Percentiles rank a stretch among this genome's conserved stretches.
Conservation (phyloP, 345 rosid genomes). For the Eucalyptus cladocalyx region DNA sequence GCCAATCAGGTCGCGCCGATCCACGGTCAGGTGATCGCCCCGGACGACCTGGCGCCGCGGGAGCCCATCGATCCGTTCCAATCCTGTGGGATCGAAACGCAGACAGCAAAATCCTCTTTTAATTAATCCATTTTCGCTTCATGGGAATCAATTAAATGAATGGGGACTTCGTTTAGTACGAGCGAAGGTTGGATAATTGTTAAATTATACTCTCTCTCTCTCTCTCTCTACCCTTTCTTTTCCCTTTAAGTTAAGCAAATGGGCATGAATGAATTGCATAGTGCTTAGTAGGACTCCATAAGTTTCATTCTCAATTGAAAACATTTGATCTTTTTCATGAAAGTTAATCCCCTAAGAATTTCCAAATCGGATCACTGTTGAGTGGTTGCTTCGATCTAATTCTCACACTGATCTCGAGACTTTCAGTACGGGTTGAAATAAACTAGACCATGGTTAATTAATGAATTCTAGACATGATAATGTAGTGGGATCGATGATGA, state of each 20-base stretch:
- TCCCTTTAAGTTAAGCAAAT: neutral
- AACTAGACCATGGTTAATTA: neutral
- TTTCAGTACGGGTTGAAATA: accelerated
- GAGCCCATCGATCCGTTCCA: neutral
- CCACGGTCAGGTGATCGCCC: neutral
- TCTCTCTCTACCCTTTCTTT: neutral
- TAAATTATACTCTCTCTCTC: neutral
- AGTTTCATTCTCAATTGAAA: neutral
- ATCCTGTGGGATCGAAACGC: neutral
- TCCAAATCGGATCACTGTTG: neutral
- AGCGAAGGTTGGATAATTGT: neutral
- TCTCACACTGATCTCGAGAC: accelerated
- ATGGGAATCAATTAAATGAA: neutral
- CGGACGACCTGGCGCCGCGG: neutral
- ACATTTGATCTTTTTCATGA: neutral
- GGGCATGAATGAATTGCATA: neutral
- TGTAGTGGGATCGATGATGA: no score
- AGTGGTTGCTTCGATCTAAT: neutral
- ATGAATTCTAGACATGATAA: neutral
- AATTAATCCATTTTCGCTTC: neutral
- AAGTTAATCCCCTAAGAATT: neutral
- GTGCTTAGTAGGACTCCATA: neutral
- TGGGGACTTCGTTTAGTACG: neutral
- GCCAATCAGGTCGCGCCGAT: neutral
- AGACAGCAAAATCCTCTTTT: neutral